A percentile compares a stretch with the other conserved stretches of the same genome.
Conservation (phyloP, 352 stramenopile genomes). For the Globisporangium rhizosaccharum region DNA sequence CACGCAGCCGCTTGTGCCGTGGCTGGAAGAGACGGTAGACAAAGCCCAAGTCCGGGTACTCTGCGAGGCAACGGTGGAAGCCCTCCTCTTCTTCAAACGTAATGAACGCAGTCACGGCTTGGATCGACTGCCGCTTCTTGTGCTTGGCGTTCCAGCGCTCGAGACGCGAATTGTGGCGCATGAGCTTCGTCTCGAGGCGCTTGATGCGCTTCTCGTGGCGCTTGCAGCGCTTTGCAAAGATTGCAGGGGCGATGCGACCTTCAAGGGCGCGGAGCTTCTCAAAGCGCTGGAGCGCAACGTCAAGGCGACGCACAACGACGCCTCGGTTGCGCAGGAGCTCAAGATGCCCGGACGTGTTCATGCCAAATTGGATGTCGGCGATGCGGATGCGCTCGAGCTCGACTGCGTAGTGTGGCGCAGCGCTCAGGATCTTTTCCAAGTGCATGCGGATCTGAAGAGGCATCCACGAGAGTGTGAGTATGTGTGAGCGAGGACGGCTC, state of each 20-base stretch:
- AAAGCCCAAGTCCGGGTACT: slow-evolving; percentile 72
- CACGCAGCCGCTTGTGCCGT: slow-evolving; percentile 49
- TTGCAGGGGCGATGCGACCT: slow-evolving; percentile 27
- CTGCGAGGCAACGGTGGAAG: slow-evolving; percentile 62
- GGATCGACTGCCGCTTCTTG: slow-evolving; percentile 17
- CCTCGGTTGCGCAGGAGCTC: slow-evolving; percentile 58
- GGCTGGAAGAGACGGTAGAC: slow-evolving; percentile 73
- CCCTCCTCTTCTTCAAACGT: slow-evolving; percentile 85
- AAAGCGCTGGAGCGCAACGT: slow-evolving; percentile 58
- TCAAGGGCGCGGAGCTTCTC: slow-evolving; percentile 60
- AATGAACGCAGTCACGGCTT: slow-evolving; percentile 74
- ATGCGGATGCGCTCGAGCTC: slow-evolving; percentile 58
- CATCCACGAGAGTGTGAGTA: not conserved
- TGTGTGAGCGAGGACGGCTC: not conserved
- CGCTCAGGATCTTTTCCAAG: slow-evolving; percentile 53
- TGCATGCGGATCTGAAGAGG: slow-evolving; percentile 50
- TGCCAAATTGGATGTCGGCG: slow-evolving; percentile 77
- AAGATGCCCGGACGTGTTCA: slow-evolving; percentile 54
- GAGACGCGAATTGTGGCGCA: slow-evolving; percentile 32
- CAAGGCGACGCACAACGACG: slow-evolving; percentile 51
- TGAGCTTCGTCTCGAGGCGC: slow-evolving; percentile 40
- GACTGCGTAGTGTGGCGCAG: slow-evolving; percentile 40
- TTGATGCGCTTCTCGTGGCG: slow-evolving; percentile 37
- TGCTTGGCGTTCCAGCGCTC: slow-evolving; percentile 23
- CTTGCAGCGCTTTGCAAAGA: slow-evolving; percentile 37